Evolutionary conservation across 495 filamentous ascomycete genomes (phyloP), one percentile per base, ranked within the genome.

Genomic region (Penicillium argentinense): DNA sequence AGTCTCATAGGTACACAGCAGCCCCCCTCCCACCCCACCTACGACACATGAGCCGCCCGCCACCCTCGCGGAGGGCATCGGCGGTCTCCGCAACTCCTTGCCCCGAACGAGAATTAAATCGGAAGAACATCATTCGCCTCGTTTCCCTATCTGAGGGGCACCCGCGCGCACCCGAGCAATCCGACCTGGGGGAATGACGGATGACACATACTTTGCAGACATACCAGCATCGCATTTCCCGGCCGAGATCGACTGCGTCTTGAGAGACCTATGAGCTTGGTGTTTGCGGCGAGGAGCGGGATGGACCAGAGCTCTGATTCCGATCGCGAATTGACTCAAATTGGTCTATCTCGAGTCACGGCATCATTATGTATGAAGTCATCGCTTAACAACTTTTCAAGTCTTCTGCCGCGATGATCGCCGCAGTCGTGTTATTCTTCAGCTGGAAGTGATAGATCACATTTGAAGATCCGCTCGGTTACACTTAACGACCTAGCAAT

Each of bases 41-140:
- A 33, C 14, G n/a, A n/a, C n/a, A n/a, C n/a, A n/a, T n/a, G n/a
- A n/a, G n/a, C n/a, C n/a, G n/a, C n/a, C n/a, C n/a, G n/a, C n/a
- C n/a, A n/a, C n/a, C n/a, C n/a, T n/a, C n/a, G n/a, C 5, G 22
- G 26, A 45, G 54, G 54, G 44, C 38, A 58, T 58, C 55, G 55
- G 55, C 55, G 55, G 50, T 46, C 50, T 58, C 55, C 55, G 54
- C 41, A 43, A 38, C 16, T 9, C 27, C 21, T 12, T 3, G 36
- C n/a, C 33, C 38, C 36, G 34, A 45, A 40, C 29, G 38, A 39
- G 37, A 46, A 32, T 18, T n/a, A n/a, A 37, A 42, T 51, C 49
- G 45, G 48, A 42, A 28, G 9, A 33, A 26, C 1, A 14, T 11
- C 39, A 44, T 5, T 38, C 29, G 22, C 33, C 12, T 18, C 9